Evolutionary conservation across 129 eudicot species (phyloP), one percentile per base, ranked within the genome.

Genomic region (carrot (Daucus carota)): DNA sequence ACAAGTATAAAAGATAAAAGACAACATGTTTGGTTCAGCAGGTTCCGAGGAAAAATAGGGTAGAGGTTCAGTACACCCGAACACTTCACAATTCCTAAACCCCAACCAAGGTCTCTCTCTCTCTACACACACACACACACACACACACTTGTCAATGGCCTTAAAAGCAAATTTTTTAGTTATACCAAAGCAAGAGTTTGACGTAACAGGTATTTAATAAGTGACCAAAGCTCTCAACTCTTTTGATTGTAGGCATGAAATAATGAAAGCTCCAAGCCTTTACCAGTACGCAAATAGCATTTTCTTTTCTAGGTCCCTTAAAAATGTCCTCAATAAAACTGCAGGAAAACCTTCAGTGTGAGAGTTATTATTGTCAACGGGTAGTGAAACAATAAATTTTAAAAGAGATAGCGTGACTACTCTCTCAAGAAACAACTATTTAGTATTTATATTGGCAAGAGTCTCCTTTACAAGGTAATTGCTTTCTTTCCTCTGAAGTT

Each of bases 1-100:
- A 41, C 70, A 74, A 74, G 47, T 33, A 75, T 52, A 29, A 57
- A 80, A 74, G 68, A 26, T 66, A 8, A 65, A 40, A 44, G 67
- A 70, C 4, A 5, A 22, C 33, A 4, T 20, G 24, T 24, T 47
- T 38, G 45, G 29, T 40, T 70, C 31, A 46, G 38, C 76, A 65
- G 29, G 20, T 77, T 28, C 15, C 11, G 10, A 29, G 40, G 45
- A 46, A 36, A 43, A 62, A 9, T 16, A 59, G 45, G 40, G 57
- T 15, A 72, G 74, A 70, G 8, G 12, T 36, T 14, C 4, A 40
- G 44, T 70, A 36, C 45, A n/a, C 41, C 40, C 74, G 41, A 66
- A 33, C 38, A 29, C 69, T 9, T 31, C 24, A 1, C n/a, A 66
- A 10, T 70, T 70, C 33, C 18, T 38, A 34, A 32, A 16, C 29